Base-by-base conservation (phyloP, 306 rosid species). In the Glycine soja region DNA sequence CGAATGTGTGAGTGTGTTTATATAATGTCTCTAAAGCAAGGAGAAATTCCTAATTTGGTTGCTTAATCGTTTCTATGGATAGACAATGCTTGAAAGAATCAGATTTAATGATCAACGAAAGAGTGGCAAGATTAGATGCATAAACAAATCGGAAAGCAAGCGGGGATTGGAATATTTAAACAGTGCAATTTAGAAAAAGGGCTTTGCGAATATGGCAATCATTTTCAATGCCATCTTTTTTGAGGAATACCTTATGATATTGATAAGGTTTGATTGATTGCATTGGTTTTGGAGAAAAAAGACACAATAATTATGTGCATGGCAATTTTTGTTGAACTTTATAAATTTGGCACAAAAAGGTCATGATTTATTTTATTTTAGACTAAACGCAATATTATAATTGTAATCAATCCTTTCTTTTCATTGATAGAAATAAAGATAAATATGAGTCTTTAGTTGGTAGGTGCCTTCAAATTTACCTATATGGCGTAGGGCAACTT, bases 181-280 rank as follows among this genome's bases (percentile, higher is more conserved):
- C 32, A 54, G 67, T 14, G 4, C 51, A 14, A 13, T 11, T 70
- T 67, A 32, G n/a, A 68, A 74, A 24, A 67, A 47, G 19, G 71
- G 46, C 42, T 68, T 13, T 19, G 15, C 42, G 10, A 59, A 73
- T 48, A 9, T 9, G 53, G 72, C 73, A 13, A 78, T 73, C 45
- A 72, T 18, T 70, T 80, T 59, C 68, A 70, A 12, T 18, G 13
- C 52, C 64, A 71, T 10, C 78, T 80, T 11, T 51, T 68, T 12
- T 19, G 9, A 10, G 71, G 82, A 76, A 40, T 70, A 38, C 53
- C 79, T 5, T 9, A 38, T 79, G 61, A 70, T 32, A 68, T 43
- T 24, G 30, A 14, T 24, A 24, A 11, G 75, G 30, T 59, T 52
- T 80, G 88, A 71, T 83, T 81, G 88, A 70, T 83, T 79, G 77